Evolutionary conservation across 148 eudicot genomes (phyloP), one percentile per base, ranked within the genome.

Genomic region (Vaccinium darrowii): DNA sequence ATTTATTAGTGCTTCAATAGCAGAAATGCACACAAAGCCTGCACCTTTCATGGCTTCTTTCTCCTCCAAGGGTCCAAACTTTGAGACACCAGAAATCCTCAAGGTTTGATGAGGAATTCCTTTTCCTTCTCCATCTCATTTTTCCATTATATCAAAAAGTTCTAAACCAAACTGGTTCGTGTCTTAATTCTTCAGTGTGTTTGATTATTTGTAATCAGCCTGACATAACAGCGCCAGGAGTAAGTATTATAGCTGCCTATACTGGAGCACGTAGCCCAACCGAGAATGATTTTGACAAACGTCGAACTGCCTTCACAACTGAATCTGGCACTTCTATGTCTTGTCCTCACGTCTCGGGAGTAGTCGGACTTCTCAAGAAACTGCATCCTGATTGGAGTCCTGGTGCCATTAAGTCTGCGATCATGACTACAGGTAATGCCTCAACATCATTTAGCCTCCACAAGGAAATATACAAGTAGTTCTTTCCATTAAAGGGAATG

Each of bases 161-260:
- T 1, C 1, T 27, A 69, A 69, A 69, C 74, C 74, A 69, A 27
- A 12, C 5, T 69, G 18, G 18, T 27, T 69, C 14, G 14, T 9
- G 21, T 19, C 39, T 36, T 36, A 36, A 36, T 36, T 36, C 39
- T 36, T 36, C 39, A 3, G 39, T 36, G 0, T 0, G 3, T 36
- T 36, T 36, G 39, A 36, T 36, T 36, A 36, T 36, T 36, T 36
- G 39, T 36, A 36, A 2, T 36, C 84, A 94, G 98, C 98, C 98
- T 72, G 98, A 94, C 81, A 89, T 94, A 19, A 92, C 95, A 0
- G 98, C 95, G 30, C 98, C 98, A 39, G 98, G 98, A 47, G 95
- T 93, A n/a, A 81, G 88, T 81, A 76, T 94, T 82, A 76, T 94
- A 23, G 98, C 98, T 3, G 94, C 98, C 25, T 93, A 72, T 43